Base-by-base conservation (phyloP, 2,329 filamentous ascomycete genomes). In the Metarhizium anisopliae region DNA sequence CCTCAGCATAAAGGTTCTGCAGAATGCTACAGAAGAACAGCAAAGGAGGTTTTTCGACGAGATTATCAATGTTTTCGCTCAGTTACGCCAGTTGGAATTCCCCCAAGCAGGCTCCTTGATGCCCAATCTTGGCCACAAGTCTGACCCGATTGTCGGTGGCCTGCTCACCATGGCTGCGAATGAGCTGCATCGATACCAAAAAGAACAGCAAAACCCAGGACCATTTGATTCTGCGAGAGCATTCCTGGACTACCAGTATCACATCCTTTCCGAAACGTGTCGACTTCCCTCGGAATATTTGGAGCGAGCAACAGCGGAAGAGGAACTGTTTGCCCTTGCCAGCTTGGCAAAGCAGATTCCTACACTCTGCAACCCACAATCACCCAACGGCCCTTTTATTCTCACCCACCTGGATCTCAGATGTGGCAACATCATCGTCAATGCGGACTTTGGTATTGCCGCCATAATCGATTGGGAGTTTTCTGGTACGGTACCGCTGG, bases 401-500 rank as follows among this genome's bases (percentile, higher is more conserved):
- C 55, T 62, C 8, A n/a, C 57, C 11, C 60, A 61, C 52, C 47
- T 42, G 6, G 60, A 62, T 45, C 47, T 61, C 20, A 45, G 58
- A 45, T 56, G 57, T 45, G 36, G 58, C 25, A 67, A 67, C 49
- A 61, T 64, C 8, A 62, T 66, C 45, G 53, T 67, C 42, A 51
- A 60, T 29, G 57, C 62, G 32, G 45, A 63, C 13, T 61, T 62
- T 36, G 51, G 55, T 18, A 59, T 66, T 25, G 59, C 53, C 2
- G 59, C 55, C 42, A 54, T 66, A 49, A 59, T 67, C 40, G 64
- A 67, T 49, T 66, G 64, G 64, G 63, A 67, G 55, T 59, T 58
- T 47, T 30, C 57, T 3, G 43, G 56, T 25, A 58, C 55, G 38
- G 50, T 62, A 25, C 60, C 60, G 2, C 52, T 42, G 29, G 45